phyloP scores from a whole-genome alignment of 1,139 yeast genomes.

The Sugiyamaella sp. region DNA sequence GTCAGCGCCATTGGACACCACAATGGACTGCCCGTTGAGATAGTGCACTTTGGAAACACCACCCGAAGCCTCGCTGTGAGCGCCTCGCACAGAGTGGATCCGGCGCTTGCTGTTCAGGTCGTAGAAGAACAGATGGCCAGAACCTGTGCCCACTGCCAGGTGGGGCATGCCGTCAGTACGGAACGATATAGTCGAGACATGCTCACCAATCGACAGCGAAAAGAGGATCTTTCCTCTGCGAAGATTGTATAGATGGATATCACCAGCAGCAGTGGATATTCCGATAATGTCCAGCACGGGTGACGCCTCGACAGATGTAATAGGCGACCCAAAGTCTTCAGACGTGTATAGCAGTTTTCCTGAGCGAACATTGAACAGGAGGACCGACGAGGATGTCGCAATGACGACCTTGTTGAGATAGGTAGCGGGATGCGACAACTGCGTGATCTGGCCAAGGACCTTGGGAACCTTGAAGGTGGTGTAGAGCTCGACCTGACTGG shows the following conservation, averaged over 20 bases:
- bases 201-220: slow-evolving; percentile 60
- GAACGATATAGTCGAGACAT: slow-evolving; percentile 75
- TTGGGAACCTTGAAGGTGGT: slow-evolving; percentile 61
- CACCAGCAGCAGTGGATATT: slow-evolving; percentile 72
- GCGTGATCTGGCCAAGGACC: slow-evolving; percentile 70
- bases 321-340: slow-evolving; percentile 47
- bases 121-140: slow-evolving; percentile 85
- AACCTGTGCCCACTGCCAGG: slow-evolving; percentile 73
- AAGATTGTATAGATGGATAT: slow-evolving; percentile 65
- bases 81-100: slow-evolving; percentile 71
- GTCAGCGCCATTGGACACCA: slow-evolving; percentile 92
- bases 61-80: slow-evolving; percentile 72
- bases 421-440: slow-evolving; percentile 83
- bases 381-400: slow-evolving; percentile 58
- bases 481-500: slow-evolving; percentile 55
- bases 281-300: slow-evolving; percentile 88
- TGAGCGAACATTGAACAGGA: slow-evolving; percentile 73
- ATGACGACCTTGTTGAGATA: slow-evolving; percentile 86
- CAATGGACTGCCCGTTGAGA: slow-evolving; percentile 88
- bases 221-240: slow-evolving; percentile 64
- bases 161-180: slow-evolving; percentile 92
- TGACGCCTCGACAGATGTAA: slow-evolving; percentile 70
- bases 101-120: slow-evolving; percentile 74
- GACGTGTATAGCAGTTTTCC: slow-evolving; percentile 72
- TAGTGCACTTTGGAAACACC: slow-evolving; percentile 80